These are phyloP conservation scores for Mycena chlorophos DNA, from an alignment of 768 basidiomycete species.

Conservation along the genomic window DNA sequence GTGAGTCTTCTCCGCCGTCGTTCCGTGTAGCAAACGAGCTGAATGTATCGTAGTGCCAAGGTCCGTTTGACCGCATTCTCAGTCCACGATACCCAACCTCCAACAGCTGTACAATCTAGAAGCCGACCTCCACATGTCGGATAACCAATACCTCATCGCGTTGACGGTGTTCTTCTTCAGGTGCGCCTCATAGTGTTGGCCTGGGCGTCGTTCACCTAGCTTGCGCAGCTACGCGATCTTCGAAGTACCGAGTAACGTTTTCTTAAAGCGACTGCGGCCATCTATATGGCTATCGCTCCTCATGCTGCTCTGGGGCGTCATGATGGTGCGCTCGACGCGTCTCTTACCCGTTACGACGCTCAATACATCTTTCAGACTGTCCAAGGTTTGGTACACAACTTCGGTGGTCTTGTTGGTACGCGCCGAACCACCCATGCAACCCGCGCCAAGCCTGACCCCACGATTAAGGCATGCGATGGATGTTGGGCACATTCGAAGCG, in stretches of 20 bases:
- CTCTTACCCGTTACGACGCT: not conserved
- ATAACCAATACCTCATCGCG: conserved; percentile 64
- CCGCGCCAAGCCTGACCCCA: not conserved
- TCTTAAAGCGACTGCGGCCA: conserved; percentile 71
- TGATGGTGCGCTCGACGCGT: conserved; percentile 58
- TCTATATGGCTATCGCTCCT: conserved; percentile 75
- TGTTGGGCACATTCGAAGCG: conserved; percentile 75
- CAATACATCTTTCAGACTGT: conserved; percentile 50
- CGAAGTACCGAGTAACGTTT: conserved; percentile 74
- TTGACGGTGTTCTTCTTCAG: conserved; percentile 65
- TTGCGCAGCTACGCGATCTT: conserved; percentile 56
- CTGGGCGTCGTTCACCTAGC: not conserved
- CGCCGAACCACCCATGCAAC: not conserved
- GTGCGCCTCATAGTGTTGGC: conserved; percentile 1
- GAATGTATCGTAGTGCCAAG: conserved; percentile 41
- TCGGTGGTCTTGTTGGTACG: conserved; percentile 65
- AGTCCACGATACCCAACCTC: not conserved
- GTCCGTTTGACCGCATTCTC: conserved; percentile 24
- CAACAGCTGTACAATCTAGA: conserved; percentile 64
- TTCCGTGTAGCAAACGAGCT: conserved; percentile 22
- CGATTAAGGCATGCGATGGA: conserved; percentile 63
- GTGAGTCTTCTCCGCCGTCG: conserved; percentile 32
- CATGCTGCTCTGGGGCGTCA: conserved; percentile 74
- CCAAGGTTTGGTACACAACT: conserved; percentile 71
- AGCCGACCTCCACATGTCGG: conserved; percentile 55